Base-by-base conservation (phyloP, 345 rosid species). In the Moricandia moricandioides region DNA sequence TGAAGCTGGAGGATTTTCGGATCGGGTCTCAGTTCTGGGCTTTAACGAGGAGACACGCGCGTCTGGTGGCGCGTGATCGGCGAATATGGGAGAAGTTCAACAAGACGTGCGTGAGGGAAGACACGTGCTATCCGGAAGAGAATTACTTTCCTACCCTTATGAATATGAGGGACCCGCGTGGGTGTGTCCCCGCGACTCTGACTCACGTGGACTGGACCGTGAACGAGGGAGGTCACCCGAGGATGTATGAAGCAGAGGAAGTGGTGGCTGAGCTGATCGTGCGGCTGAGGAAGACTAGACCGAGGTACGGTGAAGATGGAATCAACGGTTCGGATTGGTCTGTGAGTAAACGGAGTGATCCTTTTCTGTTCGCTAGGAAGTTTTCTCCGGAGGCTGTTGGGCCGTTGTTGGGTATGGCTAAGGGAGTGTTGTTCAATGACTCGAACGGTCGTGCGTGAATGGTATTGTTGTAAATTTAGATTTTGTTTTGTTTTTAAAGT, bases 1-100 rank as follows among this genome's bases (percentile, higher is more conserved):
- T 90, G 85, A 75, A 12, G 77, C 65, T 90, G 0, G 90, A 85
- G 66, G 91, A 89, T 31, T 92, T 92, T 17, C 74, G 95, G 62
- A 88, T 88, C 21, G 96, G 96, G 81, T 92, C 96, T 40, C 96
- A 92, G 88, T 90, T 90, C 40, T 90, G 98, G 98, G 86, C 66
- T 0, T 9, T 89, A 83, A 83, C 89, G 63, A 87, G 96, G 65
- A 74, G 74, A 67, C 98, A 92, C 61, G 95, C 96, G 55, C 82
- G 86, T 79, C 6, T 80, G 29, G 88, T 88, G 54, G 95, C 87
- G 24, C 61, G 80, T n/a, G 95, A 92, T 76, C 33, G 71, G 17
- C 29, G 26, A 49, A 80, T 90, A 0, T 92, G 95, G 96, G 69
- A 65, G 7, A 89, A 85, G 84, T 91, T 91, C 69, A 77, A 83